A percentile compares a stretch with the other conserved stretches of the same genome.
Evolutionary conservation across 1,139 yeast genomes (phyloP).

Genomic region (Debaryomyces fabryi): DNA sequence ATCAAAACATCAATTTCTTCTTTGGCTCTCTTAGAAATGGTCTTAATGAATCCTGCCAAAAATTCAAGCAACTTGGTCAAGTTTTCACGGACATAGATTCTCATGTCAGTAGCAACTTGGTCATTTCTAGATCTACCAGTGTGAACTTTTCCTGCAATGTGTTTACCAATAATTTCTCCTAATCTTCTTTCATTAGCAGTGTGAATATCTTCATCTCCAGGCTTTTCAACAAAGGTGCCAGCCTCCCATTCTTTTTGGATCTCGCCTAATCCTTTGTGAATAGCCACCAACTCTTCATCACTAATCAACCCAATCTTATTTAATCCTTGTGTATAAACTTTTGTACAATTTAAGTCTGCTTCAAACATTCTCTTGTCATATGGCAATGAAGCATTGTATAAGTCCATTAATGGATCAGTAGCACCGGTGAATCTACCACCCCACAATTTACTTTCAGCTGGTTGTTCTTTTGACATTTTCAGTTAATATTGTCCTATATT

Average conservation of each 20-base stretch:
- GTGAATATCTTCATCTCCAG: conserved; percentile 97
- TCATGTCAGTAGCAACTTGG: conserved; percentile 98
- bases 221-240: conserved; percentile 75
- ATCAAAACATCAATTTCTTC: conserved; percentile 85
- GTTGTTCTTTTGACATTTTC: conserved; percentile 35
- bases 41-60: conserved; percentile 63
- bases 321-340: conserved; percentile 88
- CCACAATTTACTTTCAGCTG: conserved; percentile 77
- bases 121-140: conserved; percentile 98
- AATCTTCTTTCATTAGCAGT: conserved; percentile 97
- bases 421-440: conserved; percentile 99
- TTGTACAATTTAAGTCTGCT: conserved; percentile 92
- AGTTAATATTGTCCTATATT: background rate
- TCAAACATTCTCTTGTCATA: conserved; percentile 93
- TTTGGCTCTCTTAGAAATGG: conserved; percentile 74
- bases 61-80: conserved; percentile 60
- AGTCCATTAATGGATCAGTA: conserved; percentile 95
- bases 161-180: conserved; percentile 92
- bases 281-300: conserved; percentile 68
- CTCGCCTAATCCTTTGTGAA: conserved; percentile 75
- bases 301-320: conserved; percentile 75
- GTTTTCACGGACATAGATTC: conserved; percentile 86
- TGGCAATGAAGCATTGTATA: conserved; percentile 94
- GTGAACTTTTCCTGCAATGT: conserved; percentile 95
- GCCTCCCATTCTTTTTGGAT: conserved; percentile 81